A percentile compares a stretch with the other conserved stretches of the same genome.
Evolutionary conservation across 345 rosid species (phyloP).

Genomic region (Salix udensis): DNA sequence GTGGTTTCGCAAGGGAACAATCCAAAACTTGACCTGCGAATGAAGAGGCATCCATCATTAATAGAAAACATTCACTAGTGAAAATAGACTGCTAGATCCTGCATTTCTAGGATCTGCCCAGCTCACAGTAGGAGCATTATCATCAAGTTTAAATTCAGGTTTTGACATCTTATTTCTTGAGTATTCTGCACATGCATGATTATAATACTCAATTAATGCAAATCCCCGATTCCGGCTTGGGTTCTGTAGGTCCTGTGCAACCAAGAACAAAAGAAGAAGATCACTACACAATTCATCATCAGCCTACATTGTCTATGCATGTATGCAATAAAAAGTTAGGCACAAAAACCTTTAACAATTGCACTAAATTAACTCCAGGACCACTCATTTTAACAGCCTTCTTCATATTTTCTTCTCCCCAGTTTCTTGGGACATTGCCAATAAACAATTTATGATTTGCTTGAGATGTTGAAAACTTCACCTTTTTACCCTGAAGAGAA

Average conservation of each 20-base stretch:
- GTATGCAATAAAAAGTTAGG: not conserved
- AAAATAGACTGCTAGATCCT: not conserved
- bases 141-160: slow-evolving; percentile 16
- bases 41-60: not conserved
- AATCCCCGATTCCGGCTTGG: slow-evolving; percentile 29
- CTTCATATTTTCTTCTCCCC: slow-evolving; percentile 32
- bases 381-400: slow-evolving; percentile 18
- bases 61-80: not conserved
- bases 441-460: slow-evolving; percentile 29
- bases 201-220: slow-evolving; percentile 33
- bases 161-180: slow-evolving; percentile 26
- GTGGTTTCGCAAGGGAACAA: slow-evolving; percentile 38
- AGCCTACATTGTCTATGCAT: not conserved
- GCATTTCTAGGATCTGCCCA: too few species aligned
- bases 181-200: slow-evolving; percentile 36
- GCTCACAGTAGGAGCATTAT: too few species aligned
- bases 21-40: slow-evolving; percentile 30
- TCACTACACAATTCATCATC: not conserved
- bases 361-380: slow-evolving; percentile 30
- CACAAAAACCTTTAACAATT: slow-evolving; percentile 26
- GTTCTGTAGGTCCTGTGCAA: slow-evolving; percentile 28
- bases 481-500: slow-evolving; percentile 15
- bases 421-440: slow-evolving; percentile 30
- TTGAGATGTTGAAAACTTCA: slow-evolving; percentile 25
- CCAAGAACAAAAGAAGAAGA: not conserved